Conservation (phyloP, 352 stramenopile genomes). For the Phytopythium delawarense region DNA sequence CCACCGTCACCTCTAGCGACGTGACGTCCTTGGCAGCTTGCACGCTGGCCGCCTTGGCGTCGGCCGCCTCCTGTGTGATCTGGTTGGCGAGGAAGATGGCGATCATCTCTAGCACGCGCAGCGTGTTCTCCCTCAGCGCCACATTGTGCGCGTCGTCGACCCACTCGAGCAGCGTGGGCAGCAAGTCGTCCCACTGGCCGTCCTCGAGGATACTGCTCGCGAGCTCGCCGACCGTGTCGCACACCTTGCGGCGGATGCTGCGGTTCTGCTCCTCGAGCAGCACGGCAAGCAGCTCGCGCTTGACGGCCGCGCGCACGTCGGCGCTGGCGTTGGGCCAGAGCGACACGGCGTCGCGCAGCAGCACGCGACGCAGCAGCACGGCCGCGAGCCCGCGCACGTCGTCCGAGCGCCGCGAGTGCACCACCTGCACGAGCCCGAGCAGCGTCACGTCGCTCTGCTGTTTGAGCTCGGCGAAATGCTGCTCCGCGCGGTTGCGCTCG, state of each 20-base stretch:
- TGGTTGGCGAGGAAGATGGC: conserved; percentile 62
- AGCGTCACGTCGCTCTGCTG: conserved; percentile 59
- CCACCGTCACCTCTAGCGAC: conserved; percentile 42
- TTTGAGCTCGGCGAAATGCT: conserved; percentile 57
- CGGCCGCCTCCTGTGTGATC: conserved; percentile 34
- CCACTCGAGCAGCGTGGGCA: conserved; percentile 71
- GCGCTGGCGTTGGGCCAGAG: conserved; percentile 64
- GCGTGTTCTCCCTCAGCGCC: conserved; percentile 59
- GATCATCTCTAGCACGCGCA: conserved; percentile 80
- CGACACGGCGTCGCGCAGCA: conserved; percentile 74
- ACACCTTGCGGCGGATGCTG: conserved; percentile 80
- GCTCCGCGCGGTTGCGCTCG: conserved; percentile 62
- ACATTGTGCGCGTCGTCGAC: conserved; percentile 33
- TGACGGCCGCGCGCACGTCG: conserved; percentile 38
- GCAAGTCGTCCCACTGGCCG: conserved; percentile 70
- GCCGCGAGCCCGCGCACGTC: conserved; percentile 70
- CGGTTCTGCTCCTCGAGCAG: conserved; percentile 58
- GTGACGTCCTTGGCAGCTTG: conserved; percentile 7
- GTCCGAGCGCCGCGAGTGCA: conserved; percentile 54
- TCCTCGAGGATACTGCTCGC: conserved; percentile 77
- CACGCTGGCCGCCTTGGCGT: conserved; percentile 14
- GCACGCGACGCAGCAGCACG: conserved; percentile 68
- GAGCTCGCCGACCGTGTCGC: conserved; percentile 80
- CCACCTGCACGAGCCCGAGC: conserved; percentile 43
- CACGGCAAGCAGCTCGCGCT: conserved; percentile 60